phyloP scores from a whole-genome alignment of 2,329 filamentous ascomycete species.

The Shiraia bambusicola region DNA sequence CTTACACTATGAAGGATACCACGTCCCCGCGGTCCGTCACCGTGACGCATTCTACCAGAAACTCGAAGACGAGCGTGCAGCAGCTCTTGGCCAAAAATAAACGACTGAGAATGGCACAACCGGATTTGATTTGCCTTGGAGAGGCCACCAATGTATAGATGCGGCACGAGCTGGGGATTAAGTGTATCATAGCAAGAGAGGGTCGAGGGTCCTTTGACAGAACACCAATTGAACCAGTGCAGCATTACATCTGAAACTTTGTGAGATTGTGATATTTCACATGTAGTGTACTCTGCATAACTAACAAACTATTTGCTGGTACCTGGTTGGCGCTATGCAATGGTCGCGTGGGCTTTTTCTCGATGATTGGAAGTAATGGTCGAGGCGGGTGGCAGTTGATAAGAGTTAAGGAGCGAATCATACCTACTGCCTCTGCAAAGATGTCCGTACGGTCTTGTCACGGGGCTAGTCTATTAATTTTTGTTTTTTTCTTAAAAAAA shows the following conservation, averaged over 20 bases:
- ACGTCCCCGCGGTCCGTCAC: constrained; percentile 64
- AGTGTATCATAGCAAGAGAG: constrained; percentile 37
- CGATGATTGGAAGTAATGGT: no score
- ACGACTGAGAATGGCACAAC: constrained; percentile 12
- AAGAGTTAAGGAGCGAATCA: no score
- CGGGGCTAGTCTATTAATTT: no score
- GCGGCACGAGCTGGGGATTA: constrained; percentile 24
- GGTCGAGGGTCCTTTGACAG: constrained; percentile 24
- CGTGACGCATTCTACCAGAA: constrained; percentile 65
- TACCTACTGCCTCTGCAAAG: no score
- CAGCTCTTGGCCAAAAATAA: constrained; percentile 46
- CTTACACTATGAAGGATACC: constrained; percentile 55
- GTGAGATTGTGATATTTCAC: not conserved
- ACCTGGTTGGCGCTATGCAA: no score
- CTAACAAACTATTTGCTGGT: not conserved
- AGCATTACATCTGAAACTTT: constrained; percentile 1
- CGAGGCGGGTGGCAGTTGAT: no score
- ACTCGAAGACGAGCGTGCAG: constrained; percentile 62
- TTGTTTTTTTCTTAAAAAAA: no score
- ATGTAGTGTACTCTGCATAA: not conserved
- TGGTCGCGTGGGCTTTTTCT: no score
- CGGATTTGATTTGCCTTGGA: constrained; percentile 33
- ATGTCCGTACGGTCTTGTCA: no score
- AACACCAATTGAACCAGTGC: constrained; percentile 24
- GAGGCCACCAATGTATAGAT: constrained; percentile 26